Evolutionary conservation across 805 yeast species (phyloP), one percentile per base, ranked within the genome.

Genomic region (Hyphopichia homilentoma): DNA sequence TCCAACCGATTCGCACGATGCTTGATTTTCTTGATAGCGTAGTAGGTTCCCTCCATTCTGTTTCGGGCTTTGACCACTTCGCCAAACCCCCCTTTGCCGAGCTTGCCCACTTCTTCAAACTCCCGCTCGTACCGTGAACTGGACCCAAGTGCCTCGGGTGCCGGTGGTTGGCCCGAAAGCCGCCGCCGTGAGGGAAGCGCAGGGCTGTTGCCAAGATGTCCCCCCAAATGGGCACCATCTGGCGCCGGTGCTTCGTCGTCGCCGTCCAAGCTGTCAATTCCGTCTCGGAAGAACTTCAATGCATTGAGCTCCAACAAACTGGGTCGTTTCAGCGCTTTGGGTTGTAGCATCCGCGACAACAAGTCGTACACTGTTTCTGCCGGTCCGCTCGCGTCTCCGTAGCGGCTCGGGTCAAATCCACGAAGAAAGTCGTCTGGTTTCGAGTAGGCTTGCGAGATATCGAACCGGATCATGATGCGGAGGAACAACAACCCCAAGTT

Each of bases 11-110:
- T 81, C 30, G 84, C 83, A 2, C 81, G 75, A 46, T 93, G 96
- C 36, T 82, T 77, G 30, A 93, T 84, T 46, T 89, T 90, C 55
- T 93, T 93, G 38, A 93, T 79, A 0, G 99, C 99, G 56, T 93
- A 93, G 45, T 84, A 85, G 11, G 96, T 73, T 14, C 98, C 97
- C 53, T 93, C 99, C 42, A 93, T 73, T 37, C 89, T 75, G 54
- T 89, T 90, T 39, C 98, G 69, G 0, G 93, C 97, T 50, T 90
- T 89, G n/a, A 93, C 96, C 6, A 93, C 99, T 56, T 93, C 97
- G 5, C 99, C 99, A 60, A 84, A 93, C 0, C 95, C 99, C 24
- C 99, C 99, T 45, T 80, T 78, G 2, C 99, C 99, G 6, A 93
- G 61, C 14, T 81, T 77, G 0, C 90, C 93, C 27, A 87, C 84